These are phyloP conservation scores for Murraya paniculata DNA, from an alignment of 345 rosid species.

Conservation along the genomic window DNA sequence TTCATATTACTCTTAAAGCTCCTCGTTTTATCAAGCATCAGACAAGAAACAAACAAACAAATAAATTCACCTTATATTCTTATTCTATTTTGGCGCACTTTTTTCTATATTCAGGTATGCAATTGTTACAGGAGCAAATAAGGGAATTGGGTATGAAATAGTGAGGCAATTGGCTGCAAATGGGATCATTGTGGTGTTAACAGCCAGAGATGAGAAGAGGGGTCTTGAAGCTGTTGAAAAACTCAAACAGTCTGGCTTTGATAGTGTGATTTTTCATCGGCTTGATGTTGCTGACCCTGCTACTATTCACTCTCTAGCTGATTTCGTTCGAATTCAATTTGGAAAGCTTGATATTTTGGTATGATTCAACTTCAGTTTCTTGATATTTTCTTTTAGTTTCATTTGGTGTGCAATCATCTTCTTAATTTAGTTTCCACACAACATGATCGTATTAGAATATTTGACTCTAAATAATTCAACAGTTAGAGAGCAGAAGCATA, in stretches of 20 bases:
- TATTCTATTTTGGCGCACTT: neutral
- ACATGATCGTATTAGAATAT: too few species aligned
- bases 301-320: constrained; percentile 34
- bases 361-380: neutral
- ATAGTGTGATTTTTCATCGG: constrained; percentile 30
- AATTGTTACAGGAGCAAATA: constrained; percentile 22
- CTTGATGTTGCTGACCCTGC: constrained; percentile 46
- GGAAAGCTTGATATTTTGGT: constrained; percentile 14
- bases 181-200: constrained; percentile 19
- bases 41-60: too few species aligned
- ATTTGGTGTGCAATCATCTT: too few species aligned
- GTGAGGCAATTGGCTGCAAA: constrained; percentile 20
- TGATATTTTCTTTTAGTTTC: neutral
- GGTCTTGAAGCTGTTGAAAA: constrained; percentile 25
- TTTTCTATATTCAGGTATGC: constrained; percentile 31
- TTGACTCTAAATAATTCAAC: too few species aligned
- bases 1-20: neutral
- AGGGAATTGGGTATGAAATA: constrained; percentile 25
- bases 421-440: too few species aligned
- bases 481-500: too few species aligned
- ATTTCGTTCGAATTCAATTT: constrained; percentile 17
- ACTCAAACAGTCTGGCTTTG: constrained; percentile 14
- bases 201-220: constrained; percentile 23
- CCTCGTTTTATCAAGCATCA: neutral
- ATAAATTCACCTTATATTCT: too few species aligned